These are phyloP conservation scores for Annulohypoxylon truncatum DNA, from an alignment of 2,329 filamentous ascomycete species.

Conservation along the genomic window DNA sequence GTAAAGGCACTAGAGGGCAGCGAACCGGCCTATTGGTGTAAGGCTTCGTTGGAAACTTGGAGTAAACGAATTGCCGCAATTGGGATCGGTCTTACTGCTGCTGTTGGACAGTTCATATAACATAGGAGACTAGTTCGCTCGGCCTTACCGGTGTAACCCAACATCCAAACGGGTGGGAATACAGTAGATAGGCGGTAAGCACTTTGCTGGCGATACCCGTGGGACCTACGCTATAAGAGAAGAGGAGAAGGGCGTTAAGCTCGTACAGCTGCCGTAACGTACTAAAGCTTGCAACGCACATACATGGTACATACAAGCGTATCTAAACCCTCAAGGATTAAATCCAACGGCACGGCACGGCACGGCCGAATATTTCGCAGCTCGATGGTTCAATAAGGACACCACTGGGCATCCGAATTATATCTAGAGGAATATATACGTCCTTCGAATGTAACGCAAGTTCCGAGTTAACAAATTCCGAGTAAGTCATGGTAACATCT, in stretches of 20 bases:
- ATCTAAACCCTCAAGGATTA: constrained; percentile 33
- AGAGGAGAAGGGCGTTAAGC: not conserved
- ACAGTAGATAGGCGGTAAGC: constrained; percentile 30
- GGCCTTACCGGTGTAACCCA: constrained; percentile 37
- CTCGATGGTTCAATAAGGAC: constrained; percentile 14
- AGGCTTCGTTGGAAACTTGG: constrained; percentile 15
- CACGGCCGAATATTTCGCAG: constrained; percentile 31
- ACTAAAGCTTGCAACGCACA: constrained; percentile 4
- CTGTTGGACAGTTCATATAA: constrained; percentile 24
- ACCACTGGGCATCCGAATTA: not conserved
- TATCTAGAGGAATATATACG: constrained; percentile 1
- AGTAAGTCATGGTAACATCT: constrained; percentile 18
- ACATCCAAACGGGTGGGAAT: constrained; percentile 21
- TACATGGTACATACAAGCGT: constrained; percentile 20
- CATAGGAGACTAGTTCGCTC: constrained; percentile 28
- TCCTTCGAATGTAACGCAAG: constrained; percentile 28
- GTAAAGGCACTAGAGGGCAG: not conserved
- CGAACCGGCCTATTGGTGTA: not conserved
- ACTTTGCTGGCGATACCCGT: constrained; percentile 18
- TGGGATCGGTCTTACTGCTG: constrained; percentile 29
- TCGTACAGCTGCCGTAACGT: too few species aligned
- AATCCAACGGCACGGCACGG: constrained; percentile 43
- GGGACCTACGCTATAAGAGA: not conserved
- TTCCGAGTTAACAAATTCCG: not conserved
- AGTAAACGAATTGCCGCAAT: constrained; percentile 30